Base-by-base conservation (phyloP, 768 basidiomycete species). In the Lepiota brunneoincarnata region DNA sequence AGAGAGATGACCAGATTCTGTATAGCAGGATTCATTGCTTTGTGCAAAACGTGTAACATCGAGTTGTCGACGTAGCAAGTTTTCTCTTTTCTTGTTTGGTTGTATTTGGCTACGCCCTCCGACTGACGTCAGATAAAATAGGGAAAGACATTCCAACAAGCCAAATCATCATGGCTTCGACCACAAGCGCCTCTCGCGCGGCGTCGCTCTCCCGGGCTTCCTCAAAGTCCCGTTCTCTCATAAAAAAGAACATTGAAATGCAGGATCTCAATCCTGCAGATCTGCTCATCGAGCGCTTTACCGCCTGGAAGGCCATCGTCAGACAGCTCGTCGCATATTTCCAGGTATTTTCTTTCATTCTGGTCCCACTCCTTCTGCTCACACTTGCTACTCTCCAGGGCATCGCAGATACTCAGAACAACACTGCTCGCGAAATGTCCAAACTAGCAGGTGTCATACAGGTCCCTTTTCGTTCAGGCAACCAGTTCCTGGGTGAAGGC, bases 401-500 rank as follows among this genome's bases (percentile, higher is more conserved):
- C 20, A 70, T 81, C 21, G 80, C 80, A 0, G 95, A 98, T 67
- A 96, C 98, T 56, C 89, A 99, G 74, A 92, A 91, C 70, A 95
- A 95, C 68, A 89, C 92, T 5, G 93, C 95, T 11, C 84, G 84
- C 57, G 96, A 98, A 71, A 80, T 98, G 64, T 90, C 88, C 5
- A 95, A 96, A 68, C 84, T 99, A 40, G 90, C 91, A 9, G 93
- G 87, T 1, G 92, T 98, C 57, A 96, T 99, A 56, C 96, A 99
- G 68, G 96, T 98, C 0, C 97, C 97, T 0, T 98, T 99, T 75
- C 77, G 88, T 34, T 82, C 91, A 2, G 95, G 94, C 6, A 96
- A 97, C 71, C 96, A 98, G 75, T 99, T 99, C 67, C 77, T 99
- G 3, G 97, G 97, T n/a, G 94, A 98, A 69, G 92, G 91, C 11